These are phyloP conservation scores for Citrullus mucosospermus DNA, from an alignment of 306 rosid genomes.

Conservation along the genomic window DNA sequence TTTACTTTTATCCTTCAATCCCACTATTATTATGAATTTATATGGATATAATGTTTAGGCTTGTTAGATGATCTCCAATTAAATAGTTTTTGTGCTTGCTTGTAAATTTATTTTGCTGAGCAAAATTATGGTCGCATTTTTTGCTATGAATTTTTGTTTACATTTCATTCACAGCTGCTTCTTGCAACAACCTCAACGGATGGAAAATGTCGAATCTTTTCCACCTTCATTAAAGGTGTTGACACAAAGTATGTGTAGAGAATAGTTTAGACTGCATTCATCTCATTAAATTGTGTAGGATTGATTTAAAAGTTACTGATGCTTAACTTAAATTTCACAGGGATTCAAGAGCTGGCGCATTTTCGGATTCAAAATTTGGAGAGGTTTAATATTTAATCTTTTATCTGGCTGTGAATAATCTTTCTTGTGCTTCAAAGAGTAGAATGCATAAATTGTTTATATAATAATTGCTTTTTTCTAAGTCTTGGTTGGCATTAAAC, in stretches of 20 bases:
- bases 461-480: neutral
- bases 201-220: constrained; percentile 84
- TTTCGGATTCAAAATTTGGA: constrained; percentile 80
- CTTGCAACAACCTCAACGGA: constrained; percentile 94
- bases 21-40: neutral
- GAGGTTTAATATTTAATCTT: constrained; percentile 51
- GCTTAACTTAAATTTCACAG: constrained; percentile 41
- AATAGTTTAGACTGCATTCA: neutral
- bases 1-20: constrained; percentile 17
- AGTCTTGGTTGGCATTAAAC: neutral
- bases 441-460: neutral
- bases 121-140: neutral
- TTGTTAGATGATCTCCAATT: neutral
- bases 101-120: neutral
- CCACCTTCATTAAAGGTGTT: constrained; percentile 86
- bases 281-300: neutral
- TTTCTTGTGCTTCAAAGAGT: neutral
- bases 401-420: neutral
- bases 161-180: constrained; percentile 47
- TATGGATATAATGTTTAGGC: neutral
- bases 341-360: constrained; percentile 58
- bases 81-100: neutral
- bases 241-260: constrained; percentile 75
- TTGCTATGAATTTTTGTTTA: neutral
- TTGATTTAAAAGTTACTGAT: constrained; percentile 13